Evolutionary conservation across 2,329 filamentous ascomycete genomes (phyloP), one percentile per base, ranked within the genome.

Genomic region (Colletotrichum sp.): DNA sequence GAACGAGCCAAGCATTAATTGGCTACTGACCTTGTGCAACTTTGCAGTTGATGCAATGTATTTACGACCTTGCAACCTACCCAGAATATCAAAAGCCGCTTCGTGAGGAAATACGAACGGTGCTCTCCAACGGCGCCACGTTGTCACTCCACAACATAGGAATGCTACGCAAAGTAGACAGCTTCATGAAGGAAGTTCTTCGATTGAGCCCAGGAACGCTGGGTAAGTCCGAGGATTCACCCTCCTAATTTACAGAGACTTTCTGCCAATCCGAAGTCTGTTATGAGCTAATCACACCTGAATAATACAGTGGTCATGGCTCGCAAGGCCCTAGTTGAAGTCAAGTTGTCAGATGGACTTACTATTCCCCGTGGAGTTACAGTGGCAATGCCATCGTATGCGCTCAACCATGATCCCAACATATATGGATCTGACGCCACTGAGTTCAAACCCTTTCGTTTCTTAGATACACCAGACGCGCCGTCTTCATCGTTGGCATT

Each of bases 171-270:
- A 64, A 65, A 16, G 36, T 71, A 4, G 69, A 71, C 28, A 71
- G 69, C 30, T 71, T 71, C 59, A 71, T 71, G 60, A 71, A 71
- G 12, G 69, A 71, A 8, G 60, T 69, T 10, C 30, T 69, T 21
- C 49, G 66, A n/a, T n/a, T 59, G 8, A 59, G 66, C 57, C 66
- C 66, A 39, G 66, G 66, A 16, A 69, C 66, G 3, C 9, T 69
- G 5, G 18, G 66, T 71, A 30, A 55, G 69, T 71, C 21, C 8
- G 16, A 6, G 12, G 34, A 26, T 57, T 26, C 10, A 18, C 6
- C 7, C 57, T 4, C 57, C 15, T 13, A 6, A 60, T 10, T 44
- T 60, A 0, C 21, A 18, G 24, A 28, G 16, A 28, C 9, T 9
- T 8, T 12, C 9, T 63, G 30, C n/a, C 59, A 32, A 18, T 60